phyloP scores from a whole-genome alignment of 805 yeast genomes.

The Monosporozyma unispora region DNA sequence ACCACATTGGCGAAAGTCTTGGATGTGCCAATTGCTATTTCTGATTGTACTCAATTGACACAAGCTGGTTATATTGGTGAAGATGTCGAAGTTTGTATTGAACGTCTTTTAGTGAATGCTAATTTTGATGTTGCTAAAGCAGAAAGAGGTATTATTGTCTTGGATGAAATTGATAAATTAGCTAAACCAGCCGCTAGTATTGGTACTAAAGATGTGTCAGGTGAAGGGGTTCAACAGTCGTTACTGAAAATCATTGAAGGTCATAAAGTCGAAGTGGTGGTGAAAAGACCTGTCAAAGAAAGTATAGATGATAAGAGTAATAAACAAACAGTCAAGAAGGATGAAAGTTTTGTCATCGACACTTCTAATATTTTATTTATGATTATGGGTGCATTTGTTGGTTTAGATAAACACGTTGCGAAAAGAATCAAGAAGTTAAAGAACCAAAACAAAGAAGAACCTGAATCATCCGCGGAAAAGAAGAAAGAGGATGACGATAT shows the following conservation, averaged over 20 bases:
- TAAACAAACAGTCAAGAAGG: constrained; percentile 28
- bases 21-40: constrained; percentile 49
- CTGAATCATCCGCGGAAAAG: not conserved
- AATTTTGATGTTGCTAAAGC: constrained; percentile 43
- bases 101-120: constrained; percentile 41
- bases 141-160: constrained; percentile 49
- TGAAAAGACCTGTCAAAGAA: constrained; percentile 34
- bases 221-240: constrained; percentile 60
- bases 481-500: constrained; percentile 8
- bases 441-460: constrained; percentile 6
- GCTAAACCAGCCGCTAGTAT: constrained; percentile 40
- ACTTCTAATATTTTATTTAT: constrained; percentile 49
- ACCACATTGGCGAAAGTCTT: constrained; percentile 43
- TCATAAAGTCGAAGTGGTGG: constrained; percentile 39
- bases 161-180: constrained; percentile 52
- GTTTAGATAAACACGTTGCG: constrained; percentile 41
- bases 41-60: constrained; percentile 53
- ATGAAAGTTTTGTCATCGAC: constrained; percentile 41
- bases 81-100: constrained; percentile 50
- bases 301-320: constrained; percentile 23
- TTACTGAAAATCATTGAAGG: constrained; percentile 50
- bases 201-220: constrained; percentile 50
- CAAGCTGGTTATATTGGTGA: constrained; percentile 63
- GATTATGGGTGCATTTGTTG: constrained; percentile 56
- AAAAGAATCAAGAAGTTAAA: constrained; percentile 27